Percentiles rank a stretch among this genome's conserved stretches.
These are phyloP conservation scores for Tetradesmus obliquus DNA, from an alignment of 139 green algal species.

Conservation along the genomic window DNA sequence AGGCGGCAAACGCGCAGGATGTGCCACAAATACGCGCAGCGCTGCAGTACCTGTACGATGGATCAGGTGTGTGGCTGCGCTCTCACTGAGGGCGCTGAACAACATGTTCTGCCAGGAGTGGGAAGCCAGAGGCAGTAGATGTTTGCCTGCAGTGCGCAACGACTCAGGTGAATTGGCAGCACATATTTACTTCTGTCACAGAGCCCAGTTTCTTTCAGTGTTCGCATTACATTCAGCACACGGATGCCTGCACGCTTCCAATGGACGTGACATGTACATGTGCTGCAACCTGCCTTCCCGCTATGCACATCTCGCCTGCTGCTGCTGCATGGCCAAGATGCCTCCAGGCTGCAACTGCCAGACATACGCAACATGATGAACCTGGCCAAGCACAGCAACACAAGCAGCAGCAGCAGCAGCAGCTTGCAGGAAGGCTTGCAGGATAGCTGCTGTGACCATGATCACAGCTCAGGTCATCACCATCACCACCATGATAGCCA, in stretches of 20 bases:
- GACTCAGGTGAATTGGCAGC: too few relatives aligned
- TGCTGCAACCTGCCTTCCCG: not conserved
- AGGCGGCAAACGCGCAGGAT: not conserved
- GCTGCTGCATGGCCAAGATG: constrained; percentile 5
- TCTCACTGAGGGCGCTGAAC: too few relatives aligned
- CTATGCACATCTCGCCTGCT: not conserved
- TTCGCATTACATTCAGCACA: too few relatives aligned
- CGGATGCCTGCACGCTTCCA: too few relatives aligned
- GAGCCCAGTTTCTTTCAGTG: too few relatives aligned
- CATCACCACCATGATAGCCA: not conserved
- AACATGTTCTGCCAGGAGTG: too few relatives aligned
- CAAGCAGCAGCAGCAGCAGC: constrained; percentile 2
- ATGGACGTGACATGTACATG: too few relatives aligned
- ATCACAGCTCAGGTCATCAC: not conserved
- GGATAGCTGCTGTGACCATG: constrained; percentile 4
- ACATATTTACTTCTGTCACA: too few relatives aligned
- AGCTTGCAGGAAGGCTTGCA: not conserved
- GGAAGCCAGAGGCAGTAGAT: too few relatives aligned
- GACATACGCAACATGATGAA: constrained; percentile 18
- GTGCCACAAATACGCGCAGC: constrained; percentile 17
- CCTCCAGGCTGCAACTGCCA: not conserved
- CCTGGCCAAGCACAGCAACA: not conserved
- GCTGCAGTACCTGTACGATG: constrained; percentile 22
- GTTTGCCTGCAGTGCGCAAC: too few relatives aligned
- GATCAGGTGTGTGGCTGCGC: not conserved